Evolutionary conservation across 179 eudicot species (phyloP).

Genomic region (Nepenthes alata): DNA sequence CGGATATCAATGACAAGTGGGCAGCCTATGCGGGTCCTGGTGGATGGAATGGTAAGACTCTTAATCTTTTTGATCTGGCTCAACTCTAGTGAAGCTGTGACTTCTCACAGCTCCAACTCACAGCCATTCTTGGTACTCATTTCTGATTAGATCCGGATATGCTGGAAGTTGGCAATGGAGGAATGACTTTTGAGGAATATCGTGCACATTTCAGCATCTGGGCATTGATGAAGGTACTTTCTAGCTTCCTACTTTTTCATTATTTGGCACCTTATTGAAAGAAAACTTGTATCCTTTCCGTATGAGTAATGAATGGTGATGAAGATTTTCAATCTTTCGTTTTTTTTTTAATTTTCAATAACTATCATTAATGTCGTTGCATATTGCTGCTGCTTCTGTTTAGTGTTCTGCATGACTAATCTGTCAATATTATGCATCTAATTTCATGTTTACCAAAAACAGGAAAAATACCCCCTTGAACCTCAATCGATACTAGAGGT

Average conservation of each 20-base stretch:
- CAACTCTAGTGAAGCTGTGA: not conserved
- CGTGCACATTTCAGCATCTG: slow-evolving; percentile 95
- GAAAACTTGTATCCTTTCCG: no score
- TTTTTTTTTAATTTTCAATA: no score
- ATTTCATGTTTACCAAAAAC: no score
- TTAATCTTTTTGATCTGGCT: slow-evolving; percentile 5
- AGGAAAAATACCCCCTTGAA: no score
- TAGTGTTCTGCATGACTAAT: no score
- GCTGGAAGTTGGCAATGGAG: slow-evolving; percentile 99
- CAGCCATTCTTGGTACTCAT: slow-evolving; percentile 1
- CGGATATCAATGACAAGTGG: slow-evolving; percentile 95
- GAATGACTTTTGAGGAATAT: slow-evolving; percentile 81
- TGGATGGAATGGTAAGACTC: slow-evolving; percentile 88
- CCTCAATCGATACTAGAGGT: no score
- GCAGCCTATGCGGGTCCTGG: slow-evolving; percentile 97
- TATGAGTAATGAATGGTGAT: no score
- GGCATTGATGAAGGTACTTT: slow-evolving; percentile 89
- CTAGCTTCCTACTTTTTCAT: not conserved
- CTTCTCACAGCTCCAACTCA: slow-evolving; percentile 8
- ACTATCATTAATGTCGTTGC: no score
- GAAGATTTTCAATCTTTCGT: no score
- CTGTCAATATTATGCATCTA: no score
- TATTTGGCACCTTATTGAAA: no score
- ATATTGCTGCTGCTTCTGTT: no score
- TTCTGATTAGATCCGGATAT: slow-evolving; percentile 80